Evolutionary conservation across 2,329 filamentous ascomycete species (phyloP).

Genomic region (Berkeleyomyces basicola): DNA sequence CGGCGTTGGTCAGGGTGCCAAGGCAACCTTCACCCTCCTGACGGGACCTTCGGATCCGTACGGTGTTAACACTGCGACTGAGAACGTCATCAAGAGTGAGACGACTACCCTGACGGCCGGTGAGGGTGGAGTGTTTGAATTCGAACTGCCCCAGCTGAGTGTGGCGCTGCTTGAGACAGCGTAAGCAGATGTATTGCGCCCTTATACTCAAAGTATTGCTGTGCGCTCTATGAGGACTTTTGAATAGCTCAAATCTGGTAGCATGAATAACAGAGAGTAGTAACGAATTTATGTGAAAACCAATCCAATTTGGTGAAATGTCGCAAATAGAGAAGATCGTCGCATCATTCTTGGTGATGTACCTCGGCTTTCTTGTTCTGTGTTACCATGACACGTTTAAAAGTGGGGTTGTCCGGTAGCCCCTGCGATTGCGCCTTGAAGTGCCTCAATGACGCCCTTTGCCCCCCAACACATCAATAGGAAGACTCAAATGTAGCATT

Average conservation of each 20-base stretch:
- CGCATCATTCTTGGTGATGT: too few relatives aligned
- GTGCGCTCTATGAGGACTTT: neutral
- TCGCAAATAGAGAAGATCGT: neutral
- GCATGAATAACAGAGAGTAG: neutral
- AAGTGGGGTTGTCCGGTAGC: conserved; percentile 5
- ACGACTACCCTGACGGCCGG: conserved; percentile 25
- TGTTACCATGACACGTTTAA: neutral
- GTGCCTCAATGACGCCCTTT: neutral
- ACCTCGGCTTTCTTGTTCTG: neutral
- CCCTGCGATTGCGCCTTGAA: neutral
- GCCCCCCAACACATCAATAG: neutral
- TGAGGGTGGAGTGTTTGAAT: conserved; percentile 31
- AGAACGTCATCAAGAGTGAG: conserved; percentile 32
- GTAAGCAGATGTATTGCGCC: neutral
- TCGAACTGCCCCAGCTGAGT: conserved; percentile 36
- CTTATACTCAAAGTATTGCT: neutral
- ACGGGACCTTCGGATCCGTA: conserved; percentile 28
- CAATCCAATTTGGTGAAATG: neutral
- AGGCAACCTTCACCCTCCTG: conserved; percentile 29
- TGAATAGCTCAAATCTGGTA: neutral
- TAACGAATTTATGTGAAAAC: neutral
- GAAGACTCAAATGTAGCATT: too few relatives aligned
- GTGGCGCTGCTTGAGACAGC: conserved; percentile 36
- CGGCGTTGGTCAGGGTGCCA: conserved; percentile 24
- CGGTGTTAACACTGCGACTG: conserved; percentile 27